Evolutionary conservation across 768 basidiomycete species (phyloP).

Genomic region (Rhodocollybia butyracea): DNA sequence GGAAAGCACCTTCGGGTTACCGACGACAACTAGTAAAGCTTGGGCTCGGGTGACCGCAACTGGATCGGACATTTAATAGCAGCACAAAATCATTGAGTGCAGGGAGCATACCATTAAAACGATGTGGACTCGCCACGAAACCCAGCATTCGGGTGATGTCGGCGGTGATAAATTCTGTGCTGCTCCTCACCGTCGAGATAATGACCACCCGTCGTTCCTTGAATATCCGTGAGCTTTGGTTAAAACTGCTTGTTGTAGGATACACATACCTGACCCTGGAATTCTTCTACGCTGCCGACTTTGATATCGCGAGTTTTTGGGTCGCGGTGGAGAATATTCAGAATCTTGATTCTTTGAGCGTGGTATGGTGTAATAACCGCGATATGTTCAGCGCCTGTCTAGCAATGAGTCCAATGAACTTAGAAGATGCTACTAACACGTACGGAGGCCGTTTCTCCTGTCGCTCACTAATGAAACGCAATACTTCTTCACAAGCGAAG

Average conservation of each 20-base stretch:
- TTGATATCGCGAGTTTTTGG: conserved; percentile 39
- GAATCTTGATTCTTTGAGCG: conserved; percentile 56
- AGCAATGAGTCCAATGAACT: not conserved
- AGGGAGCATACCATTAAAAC: conserved; percentile 32
- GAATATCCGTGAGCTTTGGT: not conserved
- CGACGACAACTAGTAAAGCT: conserved; percentile 56
- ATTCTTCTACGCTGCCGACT: conserved; percentile 67
- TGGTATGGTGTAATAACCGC: conserved; percentile 72
- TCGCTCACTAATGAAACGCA: conserved; percentile 15
- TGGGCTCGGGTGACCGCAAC: conserved; percentile 63
- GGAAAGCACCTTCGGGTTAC: conserved; percentile 54
- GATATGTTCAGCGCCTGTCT: conserved; percentile 47
- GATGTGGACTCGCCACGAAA: conserved; percentile 52
- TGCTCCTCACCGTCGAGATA: conserved; percentile 58
- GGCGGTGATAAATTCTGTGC: conserved; percentile 42
- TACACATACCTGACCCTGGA: conserved; percentile 60
- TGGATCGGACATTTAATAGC: not conserved
- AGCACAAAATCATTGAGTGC: no score
- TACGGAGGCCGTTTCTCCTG: conserved; percentile 22
- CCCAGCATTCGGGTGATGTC: conserved; percentile 56
- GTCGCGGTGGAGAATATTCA: conserved; percentile 28
- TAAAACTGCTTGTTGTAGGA: not conserved
- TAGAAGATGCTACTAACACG: no score
- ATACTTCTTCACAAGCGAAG: conserved; percentile 50
- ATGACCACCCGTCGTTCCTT: conserved; percentile 58